A percentile compares a stretch with the other conserved stretches of the same genome.
Evolutionary conservation across 1,284 basidiomycete genomes (phyloP).

Genomic region (Marasmius oreades): DNA sequence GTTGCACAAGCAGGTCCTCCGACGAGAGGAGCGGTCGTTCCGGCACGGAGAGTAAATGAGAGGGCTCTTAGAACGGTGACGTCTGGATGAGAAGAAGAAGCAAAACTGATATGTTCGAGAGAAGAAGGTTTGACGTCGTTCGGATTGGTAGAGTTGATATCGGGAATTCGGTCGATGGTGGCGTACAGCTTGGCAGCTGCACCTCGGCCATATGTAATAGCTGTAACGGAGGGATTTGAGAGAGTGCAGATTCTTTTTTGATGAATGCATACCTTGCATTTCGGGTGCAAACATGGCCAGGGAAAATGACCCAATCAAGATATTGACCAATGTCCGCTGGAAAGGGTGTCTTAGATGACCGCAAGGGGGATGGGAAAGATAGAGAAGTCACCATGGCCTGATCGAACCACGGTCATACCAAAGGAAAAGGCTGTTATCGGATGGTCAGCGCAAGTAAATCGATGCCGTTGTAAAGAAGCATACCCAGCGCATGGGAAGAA

Average conservation of each 20-base stretch:
- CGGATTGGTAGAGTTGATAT: conserved; percentile 79
- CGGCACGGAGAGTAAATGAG: conserved; percentile 65
- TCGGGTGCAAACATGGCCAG: conserved; percentile 79
- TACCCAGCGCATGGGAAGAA: conserved; percentile 62
- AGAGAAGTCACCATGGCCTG: conserved; percentile 52
- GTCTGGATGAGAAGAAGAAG: conserved; percentile 86
- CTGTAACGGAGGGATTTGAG: no score
- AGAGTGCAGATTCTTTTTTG: conserved; percentile 26
- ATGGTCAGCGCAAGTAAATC: conserved; percentile 25
- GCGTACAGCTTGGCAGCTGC: conserved; percentile 93
- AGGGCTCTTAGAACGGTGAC: conserved; percentile 82
- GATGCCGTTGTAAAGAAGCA: conserved; percentile 16
- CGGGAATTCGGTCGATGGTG: conserved; percentile 86
- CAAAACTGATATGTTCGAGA: conserved; percentile 80
- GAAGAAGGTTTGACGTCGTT: conserved; percentile 70
- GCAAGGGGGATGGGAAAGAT: not conserved
- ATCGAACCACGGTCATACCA: conserved; percentile 79
- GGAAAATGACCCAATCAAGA: conserved; percentile 88
- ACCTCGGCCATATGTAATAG: conserved; percentile 77
- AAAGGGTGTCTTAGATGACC: conserved; percentile 1
- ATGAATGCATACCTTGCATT: conserved; percentile 55
- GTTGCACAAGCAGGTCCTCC: conserved; percentile 71
- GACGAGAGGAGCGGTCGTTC: conserved; percentile 84
- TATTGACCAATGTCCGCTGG: conserved; percentile 63
- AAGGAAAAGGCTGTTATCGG: conserved; percentile 63